Conservation (phyloP, 176 grass and related monocot species). For the Aegilops speltoides region DNA sequence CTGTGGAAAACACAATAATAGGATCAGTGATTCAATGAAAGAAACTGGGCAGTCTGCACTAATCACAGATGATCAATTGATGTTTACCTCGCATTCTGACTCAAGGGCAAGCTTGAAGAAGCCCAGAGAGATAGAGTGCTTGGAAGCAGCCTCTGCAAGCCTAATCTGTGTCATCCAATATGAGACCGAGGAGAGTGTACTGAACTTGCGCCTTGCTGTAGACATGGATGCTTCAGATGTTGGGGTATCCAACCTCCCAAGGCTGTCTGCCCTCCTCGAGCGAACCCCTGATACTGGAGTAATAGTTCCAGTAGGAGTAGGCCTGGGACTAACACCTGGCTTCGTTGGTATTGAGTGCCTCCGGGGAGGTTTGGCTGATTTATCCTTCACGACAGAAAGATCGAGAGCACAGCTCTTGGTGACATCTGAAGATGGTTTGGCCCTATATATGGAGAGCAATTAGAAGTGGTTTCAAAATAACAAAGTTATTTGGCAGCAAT, state of each 20-base stretch:
- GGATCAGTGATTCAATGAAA: neutral
- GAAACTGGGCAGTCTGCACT: neutral
- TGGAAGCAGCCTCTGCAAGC: conserved; percentile 78
- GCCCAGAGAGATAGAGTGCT: conserved; percentile 67
- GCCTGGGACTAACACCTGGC: conserved; percentile 51
- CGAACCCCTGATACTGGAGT: conserved; percentile 52
- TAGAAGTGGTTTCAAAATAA: neutral
- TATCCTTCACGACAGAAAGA: conserved; percentile 48
- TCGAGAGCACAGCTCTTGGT: conserved; percentile 75
- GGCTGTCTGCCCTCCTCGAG: conserved; percentile 27
- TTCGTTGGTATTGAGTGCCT: conserved; percentile 78
- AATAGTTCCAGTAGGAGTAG: conserved; percentile 36
- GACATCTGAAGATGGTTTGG: conserved; percentile 55
- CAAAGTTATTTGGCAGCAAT: neutral
- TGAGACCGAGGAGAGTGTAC: conserved; percentile 72
- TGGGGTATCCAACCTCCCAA: conserved; percentile 63
- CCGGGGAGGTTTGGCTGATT: conserved; percentile 61
- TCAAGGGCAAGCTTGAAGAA: conserved; percentile 96
- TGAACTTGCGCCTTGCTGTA: conserved; percentile 68
- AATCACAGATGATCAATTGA: conserved; percentile 1
- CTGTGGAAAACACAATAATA: conserved; percentile 31
- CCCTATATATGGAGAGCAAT: conserved; percentile 49
- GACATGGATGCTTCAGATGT: conserved; percentile 70
- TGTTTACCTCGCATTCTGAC: conserved; percentile 78
- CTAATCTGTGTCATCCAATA: conserved; percentile 98